These are phyloP conservation scores for Saccharomyces pastorianus DNA, from an alignment of 1,139 yeast species.

Conservation along the genomic window DNA sequence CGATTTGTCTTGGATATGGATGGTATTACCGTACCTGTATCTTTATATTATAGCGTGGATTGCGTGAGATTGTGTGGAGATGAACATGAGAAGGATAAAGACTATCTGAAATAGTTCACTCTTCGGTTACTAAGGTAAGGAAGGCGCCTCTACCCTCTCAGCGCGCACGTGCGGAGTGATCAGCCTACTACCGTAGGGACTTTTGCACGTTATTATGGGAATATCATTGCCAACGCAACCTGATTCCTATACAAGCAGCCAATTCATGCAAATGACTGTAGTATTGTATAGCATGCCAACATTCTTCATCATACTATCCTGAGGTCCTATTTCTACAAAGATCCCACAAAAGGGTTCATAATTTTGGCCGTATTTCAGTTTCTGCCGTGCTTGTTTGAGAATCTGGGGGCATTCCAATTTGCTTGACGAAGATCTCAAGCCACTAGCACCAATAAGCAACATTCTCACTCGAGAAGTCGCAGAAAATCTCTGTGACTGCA, in stretches of 20 bases:
- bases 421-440: background rate
- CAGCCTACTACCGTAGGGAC: background rate
- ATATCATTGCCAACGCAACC: background rate
- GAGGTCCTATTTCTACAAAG: background rate
- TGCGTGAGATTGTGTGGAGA: background rate
- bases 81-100: background rate
- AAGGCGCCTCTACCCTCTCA: background rate
- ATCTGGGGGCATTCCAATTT: background rate
- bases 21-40: background rate
- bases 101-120: background rate
- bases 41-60: background rate
- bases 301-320: background rate
- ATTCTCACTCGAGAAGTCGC: background rate
- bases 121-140: background rate
- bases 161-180: constrained; percentile 1
- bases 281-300: background rate
- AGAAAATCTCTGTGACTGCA: background rate
- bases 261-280: background rate
- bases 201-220: background rate
- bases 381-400: background rate
- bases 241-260: background rate
- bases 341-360: background rate
- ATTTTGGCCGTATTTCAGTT: background rate
- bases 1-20: background rate
- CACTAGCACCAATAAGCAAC: background rate